Evolutionary conservation across 257 asterid species (phyloP).

Genomic region (Scutellaria baicalensis): DNA sequence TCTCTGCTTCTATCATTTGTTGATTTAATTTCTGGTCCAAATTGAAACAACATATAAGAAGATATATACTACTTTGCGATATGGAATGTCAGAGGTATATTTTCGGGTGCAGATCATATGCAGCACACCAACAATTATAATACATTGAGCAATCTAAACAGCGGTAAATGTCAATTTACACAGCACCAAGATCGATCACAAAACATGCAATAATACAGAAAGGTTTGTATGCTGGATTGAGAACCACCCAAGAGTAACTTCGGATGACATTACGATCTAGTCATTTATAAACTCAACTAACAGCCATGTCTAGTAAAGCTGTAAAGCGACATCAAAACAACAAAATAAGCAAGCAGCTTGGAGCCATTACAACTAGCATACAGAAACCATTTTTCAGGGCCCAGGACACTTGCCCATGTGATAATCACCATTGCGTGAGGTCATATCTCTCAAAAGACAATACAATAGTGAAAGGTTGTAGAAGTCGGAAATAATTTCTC

Average conservation of each 20-base stretch:
- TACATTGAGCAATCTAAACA: background rate
- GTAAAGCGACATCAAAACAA: background rate
- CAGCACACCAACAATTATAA: background rate
- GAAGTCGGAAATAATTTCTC: background rate
- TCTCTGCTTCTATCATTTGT: conserved; percentile 56
- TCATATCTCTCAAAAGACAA: background rate
- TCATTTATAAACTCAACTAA: background rate
- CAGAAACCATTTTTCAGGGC: background rate
- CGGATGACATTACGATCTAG: background rate
- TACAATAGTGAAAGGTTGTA: background rate
- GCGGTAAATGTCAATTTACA: background rate
- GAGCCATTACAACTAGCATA: background rate
- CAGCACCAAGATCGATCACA: background rate
- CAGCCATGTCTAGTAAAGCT: background rate
- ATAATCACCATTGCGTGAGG: background rate
- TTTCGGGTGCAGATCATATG: background rate
- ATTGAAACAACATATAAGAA: conserved; percentile 19
- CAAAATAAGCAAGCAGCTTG: background rate
- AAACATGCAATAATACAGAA: background rate
- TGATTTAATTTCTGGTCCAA: conserved; percentile 57
- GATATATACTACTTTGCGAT: background rate
- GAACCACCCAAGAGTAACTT: no score
- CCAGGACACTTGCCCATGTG: background rate
- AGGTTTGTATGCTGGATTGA: background rate
- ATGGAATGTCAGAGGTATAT: background rate